phyloP scores from a whole-genome alignment of 2,329 filamentous ascomycete species.

The Truncatella angustata region DNA sequence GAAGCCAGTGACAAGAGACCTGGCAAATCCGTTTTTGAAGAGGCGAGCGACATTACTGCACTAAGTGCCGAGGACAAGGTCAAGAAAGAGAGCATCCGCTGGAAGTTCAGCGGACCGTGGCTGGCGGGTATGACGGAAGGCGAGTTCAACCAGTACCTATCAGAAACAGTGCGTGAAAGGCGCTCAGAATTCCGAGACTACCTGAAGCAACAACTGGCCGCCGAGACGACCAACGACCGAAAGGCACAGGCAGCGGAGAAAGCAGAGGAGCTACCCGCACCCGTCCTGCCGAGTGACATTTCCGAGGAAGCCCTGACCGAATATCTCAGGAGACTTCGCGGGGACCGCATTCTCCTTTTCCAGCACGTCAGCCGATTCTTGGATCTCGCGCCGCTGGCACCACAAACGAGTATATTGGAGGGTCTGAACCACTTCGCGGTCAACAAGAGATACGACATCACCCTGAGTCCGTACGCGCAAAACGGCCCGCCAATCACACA shows the following conservation, averaged over 20 bases:
- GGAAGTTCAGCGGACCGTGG: conserved; percentile 69
- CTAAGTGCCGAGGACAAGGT: conserved; percentile 30
- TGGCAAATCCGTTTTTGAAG: conserved; percentile 58
- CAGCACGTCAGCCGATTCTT: conserved; percentile 58
- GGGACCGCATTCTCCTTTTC: conserved; percentile 50
- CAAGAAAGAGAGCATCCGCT: conserved; percentile 47
- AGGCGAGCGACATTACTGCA: conserved; percentile 52
- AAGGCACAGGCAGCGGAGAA: conserved; percentile 37
- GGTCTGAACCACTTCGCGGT: conserved; percentile 19
- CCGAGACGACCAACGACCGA: conserved; percentile 40
- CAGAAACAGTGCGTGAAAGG: conserved; percentile 50
- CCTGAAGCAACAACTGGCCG: conserved; percentile 47
- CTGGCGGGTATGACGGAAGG: conserved; percentile 61
- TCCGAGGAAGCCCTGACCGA: conserved; percentile 49
- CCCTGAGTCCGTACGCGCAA: conserved; percentile 45
- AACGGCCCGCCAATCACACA: conserved; percentile 59
- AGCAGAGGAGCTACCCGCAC: conserved; percentile 28
- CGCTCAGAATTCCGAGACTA: conserved; percentile 55
- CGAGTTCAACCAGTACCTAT: conserved; percentile 56
- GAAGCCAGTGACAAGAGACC: conserved; percentile 18
- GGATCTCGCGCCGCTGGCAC: conserved; percentile 54
- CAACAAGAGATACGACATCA: conserved; percentile 22
- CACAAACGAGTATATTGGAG: conserved; percentile 20
- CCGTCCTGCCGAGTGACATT: conserved; percentile 37
- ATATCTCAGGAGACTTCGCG: conserved; percentile 52